phyloP scores from a whole-genome alignment of 163 green algal species.

The Smithsoniella earleae region DNA sequence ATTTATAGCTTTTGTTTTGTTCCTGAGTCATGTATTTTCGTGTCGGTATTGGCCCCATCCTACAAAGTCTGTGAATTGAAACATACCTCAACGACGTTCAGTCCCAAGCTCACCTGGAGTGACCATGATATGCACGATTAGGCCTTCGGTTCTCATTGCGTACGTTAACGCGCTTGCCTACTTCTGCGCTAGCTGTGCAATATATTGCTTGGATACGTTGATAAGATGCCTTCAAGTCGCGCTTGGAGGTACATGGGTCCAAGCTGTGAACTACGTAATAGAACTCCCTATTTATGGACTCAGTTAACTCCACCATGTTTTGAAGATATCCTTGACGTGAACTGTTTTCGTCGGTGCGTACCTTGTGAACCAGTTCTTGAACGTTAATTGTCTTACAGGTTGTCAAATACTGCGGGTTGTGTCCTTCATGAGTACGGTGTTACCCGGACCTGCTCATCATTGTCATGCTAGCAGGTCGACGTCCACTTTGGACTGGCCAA shows the following conservation, averaged over 20 bases:
- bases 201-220: too few species aligned
- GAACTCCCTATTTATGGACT: too few species aligned
- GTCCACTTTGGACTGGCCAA: slow-evolving; percentile 44
- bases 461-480: slow-evolving; percentile 52
- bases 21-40: not conserved
- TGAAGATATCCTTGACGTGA: not conserved
- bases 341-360: not conserved
- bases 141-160: too few species aligned
- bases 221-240: not conserved
- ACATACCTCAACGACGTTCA: too few species aligned
- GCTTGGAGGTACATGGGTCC: too few species aligned
- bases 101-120: too few species aligned
- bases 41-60: not conserved
- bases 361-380: too few species aligned
- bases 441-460: slow-evolving; percentile 76
- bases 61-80: not conserved
- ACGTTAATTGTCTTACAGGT: slow-evolving; percentile 38
- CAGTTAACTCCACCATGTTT: not conserved
- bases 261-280: too few species aligned
- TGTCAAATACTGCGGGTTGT: slow-evolving; percentile 83
- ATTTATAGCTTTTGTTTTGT: not conserved
- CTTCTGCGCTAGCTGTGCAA: too few species aligned
- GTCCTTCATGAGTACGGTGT: slow-evolving; percentile 71
- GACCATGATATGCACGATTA: too few species aligned
- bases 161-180: too few species aligned